Base-by-base conservation (phyloP, 352 stramenopile genomes). In the Pythium oligandrum region DNA sequence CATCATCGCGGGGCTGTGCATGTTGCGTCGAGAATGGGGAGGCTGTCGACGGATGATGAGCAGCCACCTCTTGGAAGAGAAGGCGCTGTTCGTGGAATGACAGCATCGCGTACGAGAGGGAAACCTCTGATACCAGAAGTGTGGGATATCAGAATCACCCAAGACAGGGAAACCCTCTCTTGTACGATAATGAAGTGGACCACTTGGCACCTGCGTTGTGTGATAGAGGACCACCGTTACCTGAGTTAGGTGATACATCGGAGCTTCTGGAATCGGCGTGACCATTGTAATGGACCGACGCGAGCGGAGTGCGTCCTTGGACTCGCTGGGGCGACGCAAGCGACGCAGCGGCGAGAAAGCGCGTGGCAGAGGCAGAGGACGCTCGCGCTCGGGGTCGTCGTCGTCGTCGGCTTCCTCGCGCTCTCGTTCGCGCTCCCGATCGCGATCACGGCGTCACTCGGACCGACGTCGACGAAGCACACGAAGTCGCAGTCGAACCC, bases 291-390 rank as follows among this genome's bases (percentile, higher is more conserved):
- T 26, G 17, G 17, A 26, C 11, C 10, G 38, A 26, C 76, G 76
- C 9, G 81, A 73, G 45, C 71, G 78, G 35, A 89, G 80, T 53
- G 56, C 52, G 26, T 91, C 81, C 26, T 49, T 88, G 32, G 81
- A 91, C 66, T 88, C 73, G 53, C 66, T 88, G 47, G 81, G 81
- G 10, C 76, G 76, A 12, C 54, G 58, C 31, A 50, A 53, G 44
- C 66, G 58, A 37, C 61, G 59, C 44, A 49, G 46, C 35, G 48
- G 57, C 30, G 48, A 51, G 12, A 49, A 54, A 31, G 63, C 46
- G 17, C 63, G 62, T 38, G 50, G 44, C 8, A 17, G 52, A 34
- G 11, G 40, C 38, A 51, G 61, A 33, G 43, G 53, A 1, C 53
- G 63, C 26, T 48, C 35, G 36, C 12, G n/a, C 4, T 39, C 39